These are phyloP conservation scores for Colletotrichum scovillei DNA, from an alignment of 2,329 filamentous ascomycete genomes.

Conservation along the genomic window DNA sequence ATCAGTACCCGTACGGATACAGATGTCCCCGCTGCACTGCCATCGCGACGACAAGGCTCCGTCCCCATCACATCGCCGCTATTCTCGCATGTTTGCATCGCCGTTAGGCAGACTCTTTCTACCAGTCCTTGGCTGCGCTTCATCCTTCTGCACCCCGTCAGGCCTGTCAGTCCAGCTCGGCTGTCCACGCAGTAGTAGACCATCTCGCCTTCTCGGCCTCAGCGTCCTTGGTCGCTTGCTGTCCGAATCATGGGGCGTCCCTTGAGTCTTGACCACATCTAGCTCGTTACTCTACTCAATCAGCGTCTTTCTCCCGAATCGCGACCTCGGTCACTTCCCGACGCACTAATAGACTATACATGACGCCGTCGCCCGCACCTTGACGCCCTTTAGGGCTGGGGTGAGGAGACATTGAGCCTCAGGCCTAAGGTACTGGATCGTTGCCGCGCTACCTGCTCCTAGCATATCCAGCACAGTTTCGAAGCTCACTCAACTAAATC, in stretches of 20 bases:
- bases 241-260: not conserved
- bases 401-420: conserved; percentile 12
- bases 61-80: not conserved
- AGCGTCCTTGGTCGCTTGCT: not conserved
- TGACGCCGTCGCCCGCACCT: conserved; percentile 20
- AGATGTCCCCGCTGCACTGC: not conserved
- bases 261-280: not conserved
- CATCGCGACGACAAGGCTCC: not conserved
- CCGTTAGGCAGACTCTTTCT: conserved; percentile 12
- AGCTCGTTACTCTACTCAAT: not conserved
- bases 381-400: conserved; percentile 27
- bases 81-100: not conserved
- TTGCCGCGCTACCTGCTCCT: conserved; percentile 21
- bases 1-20: not conserved
- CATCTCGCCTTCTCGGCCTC: not conserved
- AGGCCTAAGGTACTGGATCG: conserved; percentile 20
- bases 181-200: not conserved
- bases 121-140: conserved; percentile 21
- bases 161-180: conserved; percentile 18
- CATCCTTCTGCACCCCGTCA: conserved; percentile 33
- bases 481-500: conserved; percentile 10
- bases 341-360: conserved; percentile 15
- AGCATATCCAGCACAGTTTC: not conserved
- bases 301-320: not conserved
- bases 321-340: conserved; percentile 13